These are phyloP conservation scores for Gentiana straminea DNA, from an alignment of 257 asterid species.

Conservation along the genomic window DNA sequence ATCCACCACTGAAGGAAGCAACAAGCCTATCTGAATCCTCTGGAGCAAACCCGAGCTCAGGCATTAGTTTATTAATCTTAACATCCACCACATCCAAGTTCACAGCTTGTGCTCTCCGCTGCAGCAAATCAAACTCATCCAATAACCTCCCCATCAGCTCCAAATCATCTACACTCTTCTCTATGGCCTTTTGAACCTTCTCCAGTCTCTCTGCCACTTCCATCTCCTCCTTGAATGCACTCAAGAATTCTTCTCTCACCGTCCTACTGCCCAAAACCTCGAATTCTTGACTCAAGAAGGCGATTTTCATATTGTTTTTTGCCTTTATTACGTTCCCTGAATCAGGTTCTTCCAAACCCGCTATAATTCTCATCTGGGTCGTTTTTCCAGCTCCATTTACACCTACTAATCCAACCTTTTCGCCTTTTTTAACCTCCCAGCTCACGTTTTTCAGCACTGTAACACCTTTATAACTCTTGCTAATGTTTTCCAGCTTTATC, in stretches of 20 bases:
- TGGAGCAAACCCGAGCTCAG: slow-evolving; percentile 80
- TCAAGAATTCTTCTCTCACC: slow-evolving; percentile 81
- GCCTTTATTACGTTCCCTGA: slow-evolving; percentile 89
- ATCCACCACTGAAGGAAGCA: slow-evolving; percentile 95
- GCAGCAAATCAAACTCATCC: slow-evolving; percentile 97
- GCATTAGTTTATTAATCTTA: slow-evolving; percentile 82
- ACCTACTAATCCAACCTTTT: slow-evolving; percentile 91
- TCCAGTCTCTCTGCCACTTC: slow-evolving; percentile 77
- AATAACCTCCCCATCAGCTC: slow-evolving; percentile 92
- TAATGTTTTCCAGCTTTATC: slow-evolving; percentile 70
- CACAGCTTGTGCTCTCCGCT: slow-evolving; percentile 94
- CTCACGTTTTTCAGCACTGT: slow-evolving; percentile 76
- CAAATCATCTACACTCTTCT: slow-evolving; percentile 84
- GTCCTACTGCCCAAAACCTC: slow-evolving; percentile 76
- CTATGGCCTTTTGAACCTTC: slow-evolving; percentile 90
- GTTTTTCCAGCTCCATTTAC: slow-evolving; percentile 99
- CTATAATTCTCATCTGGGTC: slow-evolving; percentile 80
- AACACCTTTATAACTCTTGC: slow-evolving; percentile 69
- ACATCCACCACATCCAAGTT: slow-evolving; percentile 84
- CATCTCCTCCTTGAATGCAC: slow-evolving; percentile 96
- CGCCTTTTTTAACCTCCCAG: slow-evolving; percentile 94
- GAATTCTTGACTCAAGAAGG: slow-evolving; percentile 87
- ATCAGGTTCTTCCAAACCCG: slow-evolving; percentile 89
- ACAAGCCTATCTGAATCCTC: slow-evolving; percentile 94
- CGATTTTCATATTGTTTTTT: slow-evolving; percentile 60